These are phyloP conservation scores for Veloporphyrellus conicus DNA, from an alignment of 1,284 basidiomycete species.

Conservation along the genomic window DNA sequence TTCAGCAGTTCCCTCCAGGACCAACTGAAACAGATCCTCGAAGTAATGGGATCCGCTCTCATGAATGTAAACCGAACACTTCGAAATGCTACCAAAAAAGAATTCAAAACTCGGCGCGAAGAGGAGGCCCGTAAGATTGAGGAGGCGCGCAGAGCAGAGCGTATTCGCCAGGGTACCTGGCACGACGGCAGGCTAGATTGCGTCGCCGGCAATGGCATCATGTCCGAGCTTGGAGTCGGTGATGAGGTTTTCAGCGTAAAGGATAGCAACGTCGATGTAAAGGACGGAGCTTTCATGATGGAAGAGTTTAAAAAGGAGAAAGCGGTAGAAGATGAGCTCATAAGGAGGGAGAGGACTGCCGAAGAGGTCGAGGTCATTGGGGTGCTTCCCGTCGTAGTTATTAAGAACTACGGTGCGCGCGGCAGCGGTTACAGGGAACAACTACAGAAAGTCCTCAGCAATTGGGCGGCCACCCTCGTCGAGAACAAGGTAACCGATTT, in stretches of 20 bases:
- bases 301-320: constrained; percentile 23
- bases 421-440: constrained; percentile 66
- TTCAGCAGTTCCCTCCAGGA: constrained; percentile 80
- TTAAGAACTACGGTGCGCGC: constrained; percentile 72
- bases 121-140: constrained; percentile 35
- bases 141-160: constrained; percentile 36
- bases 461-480: constrained; percentile 81
- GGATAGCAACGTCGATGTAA: constrained; percentile 28
- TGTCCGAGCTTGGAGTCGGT: constrained; percentile 78
- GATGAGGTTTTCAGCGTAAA: constrained; percentile 52
- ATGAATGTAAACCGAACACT: constrained; percentile 58
- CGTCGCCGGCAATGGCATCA: constrained; percentile 77
- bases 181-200: constrained; percentile 80
- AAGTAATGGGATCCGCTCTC: constrained; percentile 72
- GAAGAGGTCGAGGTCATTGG: constrained; percentile 51
- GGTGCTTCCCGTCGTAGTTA: constrained; percentile 78
- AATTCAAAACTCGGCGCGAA: constrained; percentile 35
- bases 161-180: constrained; percentile 59
- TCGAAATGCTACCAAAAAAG: constrained; percentile 42
- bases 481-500: constrained; percentile 62
- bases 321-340: constrained; percentile 29
- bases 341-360: constrained; percentile 32
- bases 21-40: constrained; percentile 84
- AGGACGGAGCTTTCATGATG: constrained; percentile 8
- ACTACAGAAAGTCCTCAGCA: constrained; percentile 71